Evolutionary conservation across 768 basidiomycete genomes (phyloP).

Genomic region (Leccinum arenicola): DNA sequence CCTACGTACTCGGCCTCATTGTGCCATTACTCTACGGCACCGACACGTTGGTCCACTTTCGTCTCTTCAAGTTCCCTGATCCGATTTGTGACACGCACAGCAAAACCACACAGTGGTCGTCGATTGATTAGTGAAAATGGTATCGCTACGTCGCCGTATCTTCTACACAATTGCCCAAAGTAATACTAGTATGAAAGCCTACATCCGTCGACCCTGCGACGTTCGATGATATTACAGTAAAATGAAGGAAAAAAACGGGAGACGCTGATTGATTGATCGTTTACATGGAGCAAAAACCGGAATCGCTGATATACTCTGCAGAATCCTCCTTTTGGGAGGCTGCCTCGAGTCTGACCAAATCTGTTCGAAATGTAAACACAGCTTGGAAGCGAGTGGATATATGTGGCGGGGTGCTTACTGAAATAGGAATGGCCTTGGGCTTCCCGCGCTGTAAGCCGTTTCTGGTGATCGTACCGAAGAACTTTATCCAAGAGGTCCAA

Average conservation of each 20-base stretch:
- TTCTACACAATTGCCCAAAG: constrained; percentile 3
- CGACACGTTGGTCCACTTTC: constrained; percentile 27
- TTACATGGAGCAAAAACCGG: constrained; percentile 46
- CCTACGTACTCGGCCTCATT: constrained; percentile 32
- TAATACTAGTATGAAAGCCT: constrained; percentile 5
- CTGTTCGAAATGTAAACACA: constrained; percentile 30
- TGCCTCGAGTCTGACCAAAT: constrained; percentile 48
- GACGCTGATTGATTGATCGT: background rate
- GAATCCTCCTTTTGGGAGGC: constrained; percentile 39
- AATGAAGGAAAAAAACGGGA: background rate
- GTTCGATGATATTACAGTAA: background rate
- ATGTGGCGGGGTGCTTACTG: constrained; percentile 35
- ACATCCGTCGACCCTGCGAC: constrained; percentile 8
- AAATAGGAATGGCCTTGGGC: constrained; percentile 68
- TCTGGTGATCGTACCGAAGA: constrained; percentile 66
- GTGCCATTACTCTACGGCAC: constrained; percentile 13
- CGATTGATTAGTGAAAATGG: constrained; percentile 11
- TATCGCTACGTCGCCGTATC: constrained; percentile 16
- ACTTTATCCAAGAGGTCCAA: constrained; percentile 66
- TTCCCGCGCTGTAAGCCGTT: constrained; percentile 64
- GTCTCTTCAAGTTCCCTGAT: constrained; percentile 6
- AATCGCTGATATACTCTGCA: constrained; percentile 45
- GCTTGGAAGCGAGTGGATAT: constrained; percentile 14
- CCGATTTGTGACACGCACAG: constrained; percentile 11
- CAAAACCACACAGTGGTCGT: background rate